Percentiles rank a stretch among this genome's conserved stretches.
Conservation (phyloP, 2,329 filamentous ascomycete species). For the Colletotrichum liriopes region DNA sequence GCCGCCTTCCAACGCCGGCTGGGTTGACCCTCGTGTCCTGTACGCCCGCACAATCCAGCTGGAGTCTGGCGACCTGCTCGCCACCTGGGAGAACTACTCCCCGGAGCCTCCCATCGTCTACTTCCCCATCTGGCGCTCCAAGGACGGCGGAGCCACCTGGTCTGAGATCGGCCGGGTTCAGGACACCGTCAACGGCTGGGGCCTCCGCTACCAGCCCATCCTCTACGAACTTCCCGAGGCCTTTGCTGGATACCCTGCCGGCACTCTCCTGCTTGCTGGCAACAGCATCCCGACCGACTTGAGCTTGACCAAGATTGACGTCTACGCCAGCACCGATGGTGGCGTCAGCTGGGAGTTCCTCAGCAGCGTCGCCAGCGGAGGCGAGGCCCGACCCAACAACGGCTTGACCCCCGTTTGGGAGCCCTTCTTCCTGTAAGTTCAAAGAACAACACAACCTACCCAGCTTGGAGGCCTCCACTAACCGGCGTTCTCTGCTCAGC, state of each 20-base stretch:
- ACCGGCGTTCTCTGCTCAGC: constrained; percentile 48
- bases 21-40: constrained; percentile 60
- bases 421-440: constrained; percentile 70
- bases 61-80: constrained; percentile 61
- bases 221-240: constrained; percentile 74
- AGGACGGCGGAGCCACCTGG: constrained; percentile 73
- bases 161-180: constrained; percentile 73
- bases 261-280: constrained; percentile 76
- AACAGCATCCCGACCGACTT: constrained; percentile 74
- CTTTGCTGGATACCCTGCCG: constrained; percentile 72
- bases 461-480: not conserved
- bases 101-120: constrained; percentile 68
- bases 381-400: constrained; percentile 73
- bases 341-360: constrained; percentile 78
- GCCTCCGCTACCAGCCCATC: constrained; percentile 79
- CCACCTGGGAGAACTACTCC: constrained; percentile 71
- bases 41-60: constrained; percentile 63
- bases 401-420: constrained; percentile 81
- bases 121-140: constrained; percentile 69
- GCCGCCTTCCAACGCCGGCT: constrained; percentile 57
- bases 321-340: constrained; percentile 76
- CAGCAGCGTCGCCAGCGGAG: constrained; percentile 75
- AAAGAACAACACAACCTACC: accelerated
- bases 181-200: constrained; percentile 76
- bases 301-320: constrained; percentile 76